Conservation (phyloP, 2,329 filamentous ascomycete species). For the Xylariaceae sp. region DNA sequence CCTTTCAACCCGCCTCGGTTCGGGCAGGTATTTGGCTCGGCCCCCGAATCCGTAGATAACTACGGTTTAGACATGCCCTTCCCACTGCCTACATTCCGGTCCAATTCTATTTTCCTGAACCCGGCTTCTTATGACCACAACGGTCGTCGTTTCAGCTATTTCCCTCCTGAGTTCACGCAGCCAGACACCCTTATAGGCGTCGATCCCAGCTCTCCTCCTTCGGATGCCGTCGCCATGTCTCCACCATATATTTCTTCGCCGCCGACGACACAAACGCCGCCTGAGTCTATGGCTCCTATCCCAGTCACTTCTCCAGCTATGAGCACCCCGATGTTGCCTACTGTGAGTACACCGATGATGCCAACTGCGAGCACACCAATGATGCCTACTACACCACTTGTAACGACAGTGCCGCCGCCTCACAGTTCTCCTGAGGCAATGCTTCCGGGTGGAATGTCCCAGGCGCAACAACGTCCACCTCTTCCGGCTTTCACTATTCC, state of each 20-base stretch:
- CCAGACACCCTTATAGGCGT: conserved; percentile 30
- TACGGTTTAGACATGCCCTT: conserved; percentile 42
- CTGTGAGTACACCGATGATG: background rate
- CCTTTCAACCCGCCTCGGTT: conserved; percentile 51
- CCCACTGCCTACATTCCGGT: conserved; percentile 52
- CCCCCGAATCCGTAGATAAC: conserved; percentile 47
- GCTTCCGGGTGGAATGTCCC: conserved; percentile 19
- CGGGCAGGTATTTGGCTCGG: conserved; percentile 53
- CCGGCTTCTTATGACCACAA: conserved; percentile 49
- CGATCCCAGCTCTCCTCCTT: conserved; percentile 30
- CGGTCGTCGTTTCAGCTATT: conserved; percentile 58
- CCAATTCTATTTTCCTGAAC: conserved; percentile 61
- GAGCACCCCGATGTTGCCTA: conserved; percentile 26
- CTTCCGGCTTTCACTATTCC: conserved; percentile 38
- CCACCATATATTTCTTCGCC: conserved; percentile 29
- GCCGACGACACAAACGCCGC: conserved; percentile 28
- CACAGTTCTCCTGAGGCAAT: conserved; percentile 25
- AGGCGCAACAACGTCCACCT: conserved; percentile 24
- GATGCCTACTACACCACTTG: conserved; percentile 24
- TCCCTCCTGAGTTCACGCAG: conserved; percentile 52
- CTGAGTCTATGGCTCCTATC: conserved; percentile 26
- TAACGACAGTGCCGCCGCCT: conserved; percentile 19
- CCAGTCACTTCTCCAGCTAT: conserved; percentile 24
- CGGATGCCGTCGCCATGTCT: conserved; percentile 28
- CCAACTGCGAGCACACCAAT: conserved; percentile 27